Evolutionary conservation across 371 early-diverging fungal genomes (phyloP).

Genomic region (Rhizopus arrhizus): DNA sequence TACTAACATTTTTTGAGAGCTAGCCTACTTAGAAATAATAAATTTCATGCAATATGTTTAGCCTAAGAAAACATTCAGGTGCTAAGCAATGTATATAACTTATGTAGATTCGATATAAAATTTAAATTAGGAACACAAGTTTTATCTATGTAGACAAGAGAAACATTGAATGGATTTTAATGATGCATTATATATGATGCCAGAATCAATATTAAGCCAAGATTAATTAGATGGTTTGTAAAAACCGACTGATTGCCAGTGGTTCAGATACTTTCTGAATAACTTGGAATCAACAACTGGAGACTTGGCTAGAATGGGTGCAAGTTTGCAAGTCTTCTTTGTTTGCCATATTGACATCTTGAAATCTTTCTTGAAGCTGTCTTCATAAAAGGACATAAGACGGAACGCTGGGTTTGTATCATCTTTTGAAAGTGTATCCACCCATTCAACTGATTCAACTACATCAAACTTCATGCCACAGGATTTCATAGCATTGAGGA

Average conservation of each 20-base stretch:
- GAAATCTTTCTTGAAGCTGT: slow-evolving; percentile 16
- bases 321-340: slow-evolving; percentile 5
- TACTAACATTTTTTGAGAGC: too few relatives aligned
- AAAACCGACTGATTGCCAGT: slow-evolving; percentile 26
- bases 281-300: slow-evolving; percentile 19
- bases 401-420: slow-evolving; percentile 39
- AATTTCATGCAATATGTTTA: too few relatives aligned
- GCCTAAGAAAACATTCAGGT: too few relatives aligned
- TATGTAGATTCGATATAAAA: too few relatives aligned
- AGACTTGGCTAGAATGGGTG: slow-evolving; percentile 12
- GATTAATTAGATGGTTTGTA: slow-evolving; percentile 3
- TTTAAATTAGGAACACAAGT: too few relatives aligned
- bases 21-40: too few relatives aligned
- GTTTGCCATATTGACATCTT: slow-evolving; percentile 35
- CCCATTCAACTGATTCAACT: slow-evolving; percentile 33
- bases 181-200: too few relatives aligned
- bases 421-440: slow-evolving; percentile 28
- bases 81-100: too few relatives aligned
- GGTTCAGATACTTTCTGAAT: slow-evolving; percentile 20
- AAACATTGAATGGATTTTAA: too few relatives aligned
- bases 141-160: too few relatives aligned
- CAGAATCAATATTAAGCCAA: too few relatives aligned
- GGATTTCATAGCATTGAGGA: slow-evolving; percentile 26
- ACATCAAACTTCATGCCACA: slow-evolving; percentile 37
- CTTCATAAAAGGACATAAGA: slow-evolving; percentile 37